Conservation (phyloP, 2,329 filamentous ascomycete species). For the Myrmaecium sp. region DNA sequence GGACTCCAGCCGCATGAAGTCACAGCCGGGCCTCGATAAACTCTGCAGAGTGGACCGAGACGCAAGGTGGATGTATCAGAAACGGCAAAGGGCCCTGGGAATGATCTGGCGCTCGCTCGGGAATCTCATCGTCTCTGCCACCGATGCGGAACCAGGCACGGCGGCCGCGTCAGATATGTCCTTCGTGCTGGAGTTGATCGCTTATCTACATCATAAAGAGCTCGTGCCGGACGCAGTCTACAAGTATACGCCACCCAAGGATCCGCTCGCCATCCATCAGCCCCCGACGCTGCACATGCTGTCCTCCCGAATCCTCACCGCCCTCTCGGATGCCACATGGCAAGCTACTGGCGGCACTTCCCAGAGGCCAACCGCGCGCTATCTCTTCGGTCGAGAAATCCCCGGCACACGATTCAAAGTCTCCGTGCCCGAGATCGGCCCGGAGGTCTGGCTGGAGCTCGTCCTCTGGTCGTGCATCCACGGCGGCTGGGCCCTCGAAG, state of each 20-base stretch:
- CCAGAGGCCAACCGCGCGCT: constrained; percentile 17
- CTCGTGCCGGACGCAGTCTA: constrained; percentile 31
- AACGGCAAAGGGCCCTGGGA: constrained; percentile 22
- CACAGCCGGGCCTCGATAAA: constrained; percentile 12
- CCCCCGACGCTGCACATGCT: constrained; percentile 31
- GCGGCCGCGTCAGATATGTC: too few species aligned
- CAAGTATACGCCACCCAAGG: constrained; percentile 17
- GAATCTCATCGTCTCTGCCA: too few species aligned
- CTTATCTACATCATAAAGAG: constrained; percentile 28
- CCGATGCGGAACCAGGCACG: too few species aligned
- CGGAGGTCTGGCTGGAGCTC: constrained; percentile 35
- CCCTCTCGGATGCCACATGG: constrained; percentile 34
- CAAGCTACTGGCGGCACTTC: constrained; percentile 17
- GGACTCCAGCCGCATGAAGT: too few species aligned
- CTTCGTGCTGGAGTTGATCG: constrained; percentile 30
- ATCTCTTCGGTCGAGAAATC: constrained; percentile 24
- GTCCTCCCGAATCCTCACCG: constrained; percentile 30
- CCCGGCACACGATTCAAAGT: constrained; percentile 26
- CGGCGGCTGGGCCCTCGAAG: constrained; percentile 29
- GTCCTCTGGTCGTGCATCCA: constrained; percentile 34
- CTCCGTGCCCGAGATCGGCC: constrained; percentile 21
- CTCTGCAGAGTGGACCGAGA: constrained; percentile 11
- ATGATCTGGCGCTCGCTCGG: constrained; percentile 30
- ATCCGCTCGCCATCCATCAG: constrained; percentile 24
- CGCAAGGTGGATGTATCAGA: constrained; percentile 9